phyloP scores from a whole-genome alignment of 345 rosid genomes.

The Barbarea vulgaris region DNA sequence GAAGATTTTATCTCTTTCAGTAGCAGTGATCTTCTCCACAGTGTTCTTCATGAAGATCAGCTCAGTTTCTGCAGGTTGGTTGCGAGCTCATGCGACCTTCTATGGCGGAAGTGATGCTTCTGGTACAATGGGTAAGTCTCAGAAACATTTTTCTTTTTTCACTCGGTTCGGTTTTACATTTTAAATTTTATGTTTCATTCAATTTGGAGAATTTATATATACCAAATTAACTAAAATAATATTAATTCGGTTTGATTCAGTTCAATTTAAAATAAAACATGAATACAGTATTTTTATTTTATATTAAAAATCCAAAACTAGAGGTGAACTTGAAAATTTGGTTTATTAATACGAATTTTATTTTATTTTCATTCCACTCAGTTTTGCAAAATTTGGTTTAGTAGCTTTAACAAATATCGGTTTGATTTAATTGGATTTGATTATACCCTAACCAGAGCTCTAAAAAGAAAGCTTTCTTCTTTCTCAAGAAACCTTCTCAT shows the following conservation, averaged over 20 bases:
- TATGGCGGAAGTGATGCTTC: constrained; percentile 68
- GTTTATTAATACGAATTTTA: background rate
- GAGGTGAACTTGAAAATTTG: no score
- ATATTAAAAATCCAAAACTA: no score
- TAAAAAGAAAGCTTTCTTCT: background rate
- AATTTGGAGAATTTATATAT: background rate
- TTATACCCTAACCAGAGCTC: background rate
- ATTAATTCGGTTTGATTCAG: background rate
- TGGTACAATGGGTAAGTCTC: constrained; percentile 60
- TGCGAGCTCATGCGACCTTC: constrained; percentile 61
- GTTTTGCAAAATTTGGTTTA: background rate
- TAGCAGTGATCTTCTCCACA: constrained; percentile 37
- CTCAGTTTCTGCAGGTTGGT: constrained; percentile 53
- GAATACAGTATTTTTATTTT: background rate
- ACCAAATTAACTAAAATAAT: background rate
- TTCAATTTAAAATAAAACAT: background rate
- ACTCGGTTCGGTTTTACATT: background rate
- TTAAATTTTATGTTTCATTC: background rate
- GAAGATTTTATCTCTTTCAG: constrained; percentile 21
- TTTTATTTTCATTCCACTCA: background rate
- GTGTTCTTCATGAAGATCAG: constrained; percentile 29
- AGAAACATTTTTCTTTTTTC: background rate
- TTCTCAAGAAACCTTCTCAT: constrained; percentile 19
- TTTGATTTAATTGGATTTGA: background rate
- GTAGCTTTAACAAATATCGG: no score